Conservation (phyloP, 148 eudicot species). For the Spergularia bocconei region DNA sequence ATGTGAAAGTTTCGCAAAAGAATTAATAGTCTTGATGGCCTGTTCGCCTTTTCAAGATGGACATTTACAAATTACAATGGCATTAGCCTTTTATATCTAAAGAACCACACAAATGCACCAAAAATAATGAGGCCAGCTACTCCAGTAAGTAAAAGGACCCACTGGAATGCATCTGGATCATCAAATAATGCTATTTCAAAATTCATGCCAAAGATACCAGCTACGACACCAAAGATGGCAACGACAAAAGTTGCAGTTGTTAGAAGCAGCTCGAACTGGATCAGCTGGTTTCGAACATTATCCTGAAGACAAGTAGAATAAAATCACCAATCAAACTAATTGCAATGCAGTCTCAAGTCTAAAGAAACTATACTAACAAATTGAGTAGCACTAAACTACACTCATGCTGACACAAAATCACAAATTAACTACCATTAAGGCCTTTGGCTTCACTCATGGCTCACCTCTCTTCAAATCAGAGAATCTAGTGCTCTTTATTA, state of each 20-base stretch:
- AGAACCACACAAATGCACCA: constrained; percentile 74
- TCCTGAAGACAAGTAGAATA: constrained; percentile 49
- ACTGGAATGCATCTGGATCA: constrained; percentile 63
- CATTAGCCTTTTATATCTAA: constrained; percentile 81
- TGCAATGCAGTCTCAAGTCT: neutral
- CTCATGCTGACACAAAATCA: neutral
- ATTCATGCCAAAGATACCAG: constrained; percentile 96
- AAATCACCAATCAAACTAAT: neutral
- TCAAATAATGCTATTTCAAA: constrained; percentile 67
- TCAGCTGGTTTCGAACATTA: constrained; percentile 94
- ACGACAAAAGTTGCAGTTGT: constrained; percentile 96
- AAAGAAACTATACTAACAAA: neutral
- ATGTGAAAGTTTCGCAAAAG: neutral
- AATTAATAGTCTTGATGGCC: constrained; percentile 8
- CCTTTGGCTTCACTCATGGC: neutral
- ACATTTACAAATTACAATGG: constrained; percentile 71
- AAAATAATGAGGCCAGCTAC: constrained; percentile 58
- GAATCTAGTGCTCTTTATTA: too few species aligned
- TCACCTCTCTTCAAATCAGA: neutral
- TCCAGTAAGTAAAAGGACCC: constrained; percentile 79
- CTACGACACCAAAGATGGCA: constrained; percentile 92
- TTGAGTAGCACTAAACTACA: neutral
- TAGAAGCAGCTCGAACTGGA: constrained; percentile 85
- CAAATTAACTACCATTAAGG: neutral
- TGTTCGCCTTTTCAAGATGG: neutral